Evolutionary conservation across 495 filamentous ascomycete species (phyloP), one percentile per base, ranked within the genome.

Genomic region (Neurospora sp.): DNA sequence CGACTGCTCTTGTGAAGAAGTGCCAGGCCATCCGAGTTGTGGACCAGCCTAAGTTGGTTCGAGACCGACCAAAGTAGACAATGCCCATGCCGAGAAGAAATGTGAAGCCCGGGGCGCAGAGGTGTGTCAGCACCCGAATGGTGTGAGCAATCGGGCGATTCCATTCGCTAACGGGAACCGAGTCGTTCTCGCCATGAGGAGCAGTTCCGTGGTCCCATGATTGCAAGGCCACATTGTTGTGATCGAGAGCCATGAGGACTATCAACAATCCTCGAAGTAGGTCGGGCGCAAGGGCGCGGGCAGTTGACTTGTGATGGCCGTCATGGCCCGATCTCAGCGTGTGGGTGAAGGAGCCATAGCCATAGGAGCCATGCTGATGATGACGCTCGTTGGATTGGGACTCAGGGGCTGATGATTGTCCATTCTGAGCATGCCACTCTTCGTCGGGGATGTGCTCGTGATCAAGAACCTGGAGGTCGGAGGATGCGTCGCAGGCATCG

Each of bases 51-150:
- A 79, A 75, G 13, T 73, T 77, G 9, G 76, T 74, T 15, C 81
- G 76, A 34, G 81, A 82, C 24, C 74, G 70, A 3, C 78, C 72
- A 40, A 82, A 81, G 71, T 82, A 81, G 2, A 77, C 81, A 9
- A 82, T 72, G 40, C 81, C 81, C 75, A 82, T 81, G n/a, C 81
- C 81, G 7, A 82, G 78, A 11, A 82, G 73, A 43, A 82, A 82
- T 7, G 77, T 81, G 59, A 81, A 82, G 13, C 81, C 81, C 13
- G 81, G 81, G 15, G 79, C 81, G 72, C 80, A 82, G 45, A 82
- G 76, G 70, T 82, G 80, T 0, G 78, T 76, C 10, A 82, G 72
- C 13, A 76, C 78, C 13, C 81, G 78, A n/a, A 79, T 71, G 34
- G 71, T 38, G 70, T 76, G 76, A 19, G 76, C 77, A 3, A 76